A percentile compares a stretch with the other conserved stretches of the same genome.
Conservation (phyloP, 805 yeast genomes). For the Saturnispora sanitii region DNA sequence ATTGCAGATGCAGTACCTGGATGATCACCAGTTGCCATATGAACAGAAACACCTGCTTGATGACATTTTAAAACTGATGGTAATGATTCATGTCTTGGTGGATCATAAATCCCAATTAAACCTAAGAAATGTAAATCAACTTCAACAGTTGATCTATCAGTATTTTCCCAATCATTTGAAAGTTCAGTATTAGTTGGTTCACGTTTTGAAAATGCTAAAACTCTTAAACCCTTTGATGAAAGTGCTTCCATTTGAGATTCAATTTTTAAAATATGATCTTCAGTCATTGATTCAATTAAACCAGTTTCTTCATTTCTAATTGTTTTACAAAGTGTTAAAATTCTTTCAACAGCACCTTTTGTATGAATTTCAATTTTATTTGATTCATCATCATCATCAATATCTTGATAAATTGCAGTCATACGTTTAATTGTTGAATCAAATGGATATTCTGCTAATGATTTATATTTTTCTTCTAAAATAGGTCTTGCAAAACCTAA, state of each 20-base stretch:
- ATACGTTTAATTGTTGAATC: slow-evolving; percentile 67
- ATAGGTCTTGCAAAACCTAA: slow-evolving; percentile 39
- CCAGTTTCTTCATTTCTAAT: slow-evolving; percentile 40
- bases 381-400: slow-evolving; percentile 15
- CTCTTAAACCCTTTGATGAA: slow-evolving; percentile 61
- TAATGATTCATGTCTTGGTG: slow-evolving; percentile 64
- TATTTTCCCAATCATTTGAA: slow-evolving; percentile 23
- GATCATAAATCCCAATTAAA: slow-evolving; percentile 70
- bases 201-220: slow-evolving; percentile 53
- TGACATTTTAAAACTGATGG: slow-evolving; percentile 58
- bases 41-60: slow-evolving; percentile 67
- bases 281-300: slow-evolving; percentile 28
- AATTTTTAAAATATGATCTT: slow-evolving; percentile 32
- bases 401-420: slow-evolving; percentile 46
- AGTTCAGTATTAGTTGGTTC: slow-evolving; percentile 23
- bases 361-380: slow-evolving; percentile 30
- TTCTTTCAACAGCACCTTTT: slow-evolving; percentile 73
- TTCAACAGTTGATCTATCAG: slow-evolving; percentile 40
- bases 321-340: slow-evolving; percentile 42
- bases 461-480: slow-evolving; percentile 33
- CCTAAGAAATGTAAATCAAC: slow-evolving; percentile 48
- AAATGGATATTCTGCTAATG: slow-evolving; percentile 59
- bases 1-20: slow-evolving; percentile 71
- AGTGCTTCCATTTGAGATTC: slow-evolving; percentile 48
- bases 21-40: slow-evolving; percentile 77